phyloP scores from a whole-genome alignment of 805 yeast genomes.

The Teunomyces gatunensis region DNA sequence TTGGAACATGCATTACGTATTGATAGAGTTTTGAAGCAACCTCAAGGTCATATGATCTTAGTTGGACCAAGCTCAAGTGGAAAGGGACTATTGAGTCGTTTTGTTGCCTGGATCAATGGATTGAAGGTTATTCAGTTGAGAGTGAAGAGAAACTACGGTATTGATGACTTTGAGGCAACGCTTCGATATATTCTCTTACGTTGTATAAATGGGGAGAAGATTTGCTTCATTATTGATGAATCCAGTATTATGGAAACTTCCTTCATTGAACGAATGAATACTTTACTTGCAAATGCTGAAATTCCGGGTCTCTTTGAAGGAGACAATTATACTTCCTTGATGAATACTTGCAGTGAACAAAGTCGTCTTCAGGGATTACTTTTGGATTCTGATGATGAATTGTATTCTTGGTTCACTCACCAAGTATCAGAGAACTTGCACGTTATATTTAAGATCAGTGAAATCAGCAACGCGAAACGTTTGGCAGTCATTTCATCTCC shows the following conservation, averaged over 20 bases:
- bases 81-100: slow-evolving; percentile 68
- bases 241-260: slow-evolving; percentile 71
- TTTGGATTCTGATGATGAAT: slow-evolving; percentile 66
- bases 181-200: slow-evolving; percentile 50
- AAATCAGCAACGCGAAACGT: slow-evolving; percentile 24
- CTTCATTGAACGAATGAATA: slow-evolving; percentile 88
- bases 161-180: slow-evolving; percentile 65
- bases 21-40: slow-evolving; percentile 77
- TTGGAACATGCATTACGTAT: slow-evolving; percentile 74
- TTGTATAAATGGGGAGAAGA: slow-evolving; percentile 52
- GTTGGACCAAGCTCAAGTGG: slow-evolving; percentile 86
- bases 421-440: slow-evolving; percentile 73
- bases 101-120: slow-evolving; percentile 93
- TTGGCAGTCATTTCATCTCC: slow-evolving; percentile 71
- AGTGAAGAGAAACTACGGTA: slow-evolving; percentile 52
- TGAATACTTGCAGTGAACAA: slow-evolving; percentile 54
- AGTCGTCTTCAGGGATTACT: slow-evolving; percentile 59
- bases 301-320: slow-evolving; percentile 85
- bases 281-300: slow-evolving; percentile 89
- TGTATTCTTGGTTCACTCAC: slow-evolving; percentile 69
- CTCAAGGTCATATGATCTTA: slow-evolving; percentile 86
- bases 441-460: slow-evolving; percentile 73
- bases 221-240: slow-evolving; percentile 79
- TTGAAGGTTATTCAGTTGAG: slow-evolving; percentile 55
- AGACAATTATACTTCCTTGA: slow-evolving; percentile 56